phyloP scores from a whole-genome alignment of 164 flowering plant genomes.

The Tinospora cordifolia region DNA sequence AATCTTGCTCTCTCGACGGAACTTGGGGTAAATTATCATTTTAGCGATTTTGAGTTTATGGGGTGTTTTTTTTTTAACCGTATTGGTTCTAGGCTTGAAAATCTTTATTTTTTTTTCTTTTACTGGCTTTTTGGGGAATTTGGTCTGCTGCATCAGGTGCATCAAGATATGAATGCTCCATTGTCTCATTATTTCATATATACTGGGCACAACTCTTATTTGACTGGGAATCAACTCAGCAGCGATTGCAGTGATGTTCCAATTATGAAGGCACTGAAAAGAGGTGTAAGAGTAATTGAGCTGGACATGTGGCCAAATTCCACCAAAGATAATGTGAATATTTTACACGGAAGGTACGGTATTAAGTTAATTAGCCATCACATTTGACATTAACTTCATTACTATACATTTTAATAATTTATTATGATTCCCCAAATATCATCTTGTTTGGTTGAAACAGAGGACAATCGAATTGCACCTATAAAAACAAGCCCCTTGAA shows the following conservation, averaged over 20 bases:
- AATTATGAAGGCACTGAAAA: slow-evolving; percentile 35
- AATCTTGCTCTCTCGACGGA: slow-evolving; percentile 29
- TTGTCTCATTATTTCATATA: slow-evolving; percentile 47
- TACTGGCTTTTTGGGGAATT: background rate
- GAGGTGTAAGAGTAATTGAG: slow-evolving; percentile 55
- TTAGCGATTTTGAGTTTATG: no score
- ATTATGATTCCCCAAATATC: no score
- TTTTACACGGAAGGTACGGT: slow-evolving; percentile 47
- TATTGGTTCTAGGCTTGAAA: no score
- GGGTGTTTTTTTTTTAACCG: no score
- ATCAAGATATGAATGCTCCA: slow-evolving; percentile 49
- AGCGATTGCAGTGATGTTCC: slow-evolving; percentile 51
- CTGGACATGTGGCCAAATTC: slow-evolving; percentile 57
- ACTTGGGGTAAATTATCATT: slow-evolving; percentile 14
- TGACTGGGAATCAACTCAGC: slow-evolving; percentile 52
- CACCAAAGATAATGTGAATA: slow-evolving; percentile 31
- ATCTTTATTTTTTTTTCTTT: no score
- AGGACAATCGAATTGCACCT: no score
- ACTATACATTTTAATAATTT: background rate
- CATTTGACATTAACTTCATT: background rate
- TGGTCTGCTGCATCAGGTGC: slow-evolving; percentile 29
- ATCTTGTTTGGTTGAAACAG: no score
- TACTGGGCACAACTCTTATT: slow-evolving; percentile 56
- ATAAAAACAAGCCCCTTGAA: no score
- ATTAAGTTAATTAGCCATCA: background rate